phyloP scores from a whole-genome alignment of 495 filamentous ascomycete genomes.

The Ramalina peruviana region DNA sequence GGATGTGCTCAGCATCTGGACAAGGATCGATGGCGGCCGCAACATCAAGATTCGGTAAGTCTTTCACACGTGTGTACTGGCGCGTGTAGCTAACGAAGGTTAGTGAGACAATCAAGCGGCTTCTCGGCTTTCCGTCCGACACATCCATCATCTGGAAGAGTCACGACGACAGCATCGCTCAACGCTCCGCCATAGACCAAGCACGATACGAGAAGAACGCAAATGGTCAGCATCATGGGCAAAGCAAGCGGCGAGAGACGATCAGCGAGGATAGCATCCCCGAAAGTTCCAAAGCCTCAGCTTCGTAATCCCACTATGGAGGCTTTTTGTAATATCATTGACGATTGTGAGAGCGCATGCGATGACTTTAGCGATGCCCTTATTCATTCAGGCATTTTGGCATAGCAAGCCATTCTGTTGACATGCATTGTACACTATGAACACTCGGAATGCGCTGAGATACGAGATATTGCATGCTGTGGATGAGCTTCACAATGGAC shows the following conservation, averaged over 20 bases:
- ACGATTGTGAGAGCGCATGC: slow-evolving; percentile 12
- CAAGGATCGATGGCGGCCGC: slow-evolving; percentile 74
- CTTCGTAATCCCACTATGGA: neutral
- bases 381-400: slow-evolving; percentile 3
- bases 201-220: slow-evolving; percentile 62
- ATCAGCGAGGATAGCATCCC: slow-evolving; percentile 30
- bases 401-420: neutral
- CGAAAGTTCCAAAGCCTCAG: slow-evolving; percentile 30
- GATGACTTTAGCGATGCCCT: slow-evolving; percentile 11
- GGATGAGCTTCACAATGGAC: too few species aligned
- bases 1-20: slow-evolving; percentile 96
- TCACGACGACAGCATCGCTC: slow-evolving; percentile 71
- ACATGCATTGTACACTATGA: neutral
- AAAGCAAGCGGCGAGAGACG: slow-evolving; percentile 33
- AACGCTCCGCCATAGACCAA: slow-evolving; percentile 68
- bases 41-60: slow-evolving; percentile 93
- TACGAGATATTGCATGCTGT: too few species aligned
- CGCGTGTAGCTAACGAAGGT: neutral
- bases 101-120: slow-evolving; percentile 85
- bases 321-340: slow-evolving; percentile 13
- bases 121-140: slow-evolving; percentile 70
- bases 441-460: neutral
- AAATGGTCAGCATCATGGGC: slow-evolving; percentile 29
- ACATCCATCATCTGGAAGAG: slow-evolving; percentile 91
- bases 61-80: neutral